phyloP scores from a whole-genome alignment of 75 land plant species.

The Selaginella moellendorffii region DNA sequence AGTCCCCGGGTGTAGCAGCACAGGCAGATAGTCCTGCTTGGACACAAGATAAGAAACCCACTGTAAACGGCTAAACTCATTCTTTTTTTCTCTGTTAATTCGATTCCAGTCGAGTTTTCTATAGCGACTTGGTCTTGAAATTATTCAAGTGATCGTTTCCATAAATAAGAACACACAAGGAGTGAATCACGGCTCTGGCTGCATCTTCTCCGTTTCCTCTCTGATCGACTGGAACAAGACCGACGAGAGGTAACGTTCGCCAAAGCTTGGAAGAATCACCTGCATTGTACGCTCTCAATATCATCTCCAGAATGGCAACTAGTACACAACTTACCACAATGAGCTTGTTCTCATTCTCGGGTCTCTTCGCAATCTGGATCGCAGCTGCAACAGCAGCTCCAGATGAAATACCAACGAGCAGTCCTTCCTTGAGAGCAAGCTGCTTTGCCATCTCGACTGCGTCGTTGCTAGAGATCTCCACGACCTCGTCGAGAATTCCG shows the following conservation, averaged over 20 bases:
- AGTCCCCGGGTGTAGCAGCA: no score
- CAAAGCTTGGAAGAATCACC: slow-evolving; percentile 71
- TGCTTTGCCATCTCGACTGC: slow-evolving; percentile 88
- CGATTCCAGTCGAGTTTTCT: no score
- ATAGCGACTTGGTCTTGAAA: no score
- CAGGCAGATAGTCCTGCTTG: no score
- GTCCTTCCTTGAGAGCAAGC: slow-evolving; percentile 75
- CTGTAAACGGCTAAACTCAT: no score
- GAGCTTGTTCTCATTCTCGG: slow-evolving; percentile 65
- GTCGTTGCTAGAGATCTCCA: slow-evolving; percentile 86
- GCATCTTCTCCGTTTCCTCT: slow-evolving; percentile 45
- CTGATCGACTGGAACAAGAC: slow-evolving; percentile 47
- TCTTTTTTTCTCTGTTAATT: no score
- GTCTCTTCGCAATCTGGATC: slow-evolving; percentile 50
- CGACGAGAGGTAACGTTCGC: slow-evolving; percentile 55
- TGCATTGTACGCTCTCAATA: no score
- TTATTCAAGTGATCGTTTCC: no score
- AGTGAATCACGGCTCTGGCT: no score
- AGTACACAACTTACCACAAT: slow-evolving; percentile 33
- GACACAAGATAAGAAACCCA: no score
- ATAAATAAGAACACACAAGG: no score
- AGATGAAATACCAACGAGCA: slow-evolving; percentile 84
- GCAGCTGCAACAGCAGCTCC: slow-evolving; percentile 84
- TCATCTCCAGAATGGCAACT: no score
- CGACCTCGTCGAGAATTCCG: slow-evolving; percentile 52